Evolutionary conservation across 306 rosid species (phyloP), one percentile per base, ranked within the genome.

Genomic region (Lathyrus sativus): DNA sequence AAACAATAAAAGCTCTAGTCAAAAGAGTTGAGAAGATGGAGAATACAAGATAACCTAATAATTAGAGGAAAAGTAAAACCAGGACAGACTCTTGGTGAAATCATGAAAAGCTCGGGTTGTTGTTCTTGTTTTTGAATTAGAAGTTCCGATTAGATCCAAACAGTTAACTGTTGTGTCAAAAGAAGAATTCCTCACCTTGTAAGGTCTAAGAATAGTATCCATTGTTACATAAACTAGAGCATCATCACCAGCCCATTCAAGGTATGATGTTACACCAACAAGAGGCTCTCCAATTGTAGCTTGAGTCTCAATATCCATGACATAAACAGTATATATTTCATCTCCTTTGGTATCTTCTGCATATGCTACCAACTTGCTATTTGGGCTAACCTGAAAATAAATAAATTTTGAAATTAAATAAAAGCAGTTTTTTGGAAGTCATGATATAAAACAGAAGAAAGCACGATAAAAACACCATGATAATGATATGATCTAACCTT

Each of bases 291-390:
- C 91, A 13, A 88, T 74, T 18, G 77, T 73, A 79, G 84, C 79
- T 49, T 81, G 88, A 67, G 88, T 90, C 55, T 89, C 87, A 54
- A 84, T 79, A 73, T 90, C 96, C 61, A 92, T 90, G 75, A 92
- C 85, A 72, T 82, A 71, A 48, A 85, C 76, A 9, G 86, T 92
- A 74, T 92, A 92, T 72, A 85, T 92, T 80, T 92, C 96, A 85
- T 92, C 76, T 50, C 98, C 98, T 74, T 85, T 92, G 26, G 98
- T 90, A 49, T 92, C 98, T 69, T 89, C 96, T 9, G 96, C 87
- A 85, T 86, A 90, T 24, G 96, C 98, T 79, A 92, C 91, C 62
- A 92, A 74, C 68, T 87, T 81, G 81, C 78, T 77, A 74, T 80
- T 85, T 57, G 98, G 96, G 74, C 98, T 92, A 48, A 91, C 87